Conservation (phyloP, 2,329 filamentous ascomycete species). For the Fusarium sterilihyphosum region DNA sequence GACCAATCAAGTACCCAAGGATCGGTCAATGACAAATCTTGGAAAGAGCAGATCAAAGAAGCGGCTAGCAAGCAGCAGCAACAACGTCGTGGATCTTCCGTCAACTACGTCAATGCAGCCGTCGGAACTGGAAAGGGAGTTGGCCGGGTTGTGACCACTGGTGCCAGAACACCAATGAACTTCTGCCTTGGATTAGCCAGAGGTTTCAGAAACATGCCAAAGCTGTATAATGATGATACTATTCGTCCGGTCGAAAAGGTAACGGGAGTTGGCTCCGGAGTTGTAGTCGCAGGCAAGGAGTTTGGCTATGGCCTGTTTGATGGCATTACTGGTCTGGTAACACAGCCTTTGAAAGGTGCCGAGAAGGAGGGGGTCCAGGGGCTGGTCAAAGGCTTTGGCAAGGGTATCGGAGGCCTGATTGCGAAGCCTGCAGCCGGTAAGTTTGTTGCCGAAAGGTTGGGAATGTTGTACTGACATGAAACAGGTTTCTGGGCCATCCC, state of each 20-base stretch:
- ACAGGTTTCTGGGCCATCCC: conserved; percentile 74
- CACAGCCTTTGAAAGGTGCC: conserved; percentile 74
- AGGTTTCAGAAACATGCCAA: conserved; percentile 89
- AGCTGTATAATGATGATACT: conserved; percentile 84
- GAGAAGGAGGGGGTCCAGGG: conserved; percentile 64
- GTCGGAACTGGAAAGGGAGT: conserved; percentile 74
- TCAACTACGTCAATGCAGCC: conserved; percentile 60
- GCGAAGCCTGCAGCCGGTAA: conserved; percentile 83
- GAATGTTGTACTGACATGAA: not conserved
- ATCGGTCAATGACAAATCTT: conserved; percentile 15
- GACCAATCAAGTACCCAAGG: conserved; percentile 20
- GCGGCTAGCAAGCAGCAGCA: conserved; percentile 15
- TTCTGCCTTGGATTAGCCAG: conserved; percentile 84
- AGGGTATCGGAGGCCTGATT: conserved; percentile 82
- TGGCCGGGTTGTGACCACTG: conserved; percentile 76
- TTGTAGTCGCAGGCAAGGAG: conserved; percentile 81
- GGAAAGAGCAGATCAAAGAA: conserved; percentile 30
- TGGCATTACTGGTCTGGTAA: conserved; percentile 82
- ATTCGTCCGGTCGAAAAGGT: conserved; percentile 83
- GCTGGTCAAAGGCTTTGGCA: conserved; percentile 81
- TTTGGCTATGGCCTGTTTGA: conserved; percentile 83
- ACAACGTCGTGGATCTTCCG: conserved; percentile 30
- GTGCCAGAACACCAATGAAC: conserved; percentile 84
- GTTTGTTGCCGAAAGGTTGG: conserved; percentile 34
- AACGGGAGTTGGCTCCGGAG: conserved; percentile 77